Conservation (phyloP, 345 rosid genomes). For the Populus deltoides region DNA sequence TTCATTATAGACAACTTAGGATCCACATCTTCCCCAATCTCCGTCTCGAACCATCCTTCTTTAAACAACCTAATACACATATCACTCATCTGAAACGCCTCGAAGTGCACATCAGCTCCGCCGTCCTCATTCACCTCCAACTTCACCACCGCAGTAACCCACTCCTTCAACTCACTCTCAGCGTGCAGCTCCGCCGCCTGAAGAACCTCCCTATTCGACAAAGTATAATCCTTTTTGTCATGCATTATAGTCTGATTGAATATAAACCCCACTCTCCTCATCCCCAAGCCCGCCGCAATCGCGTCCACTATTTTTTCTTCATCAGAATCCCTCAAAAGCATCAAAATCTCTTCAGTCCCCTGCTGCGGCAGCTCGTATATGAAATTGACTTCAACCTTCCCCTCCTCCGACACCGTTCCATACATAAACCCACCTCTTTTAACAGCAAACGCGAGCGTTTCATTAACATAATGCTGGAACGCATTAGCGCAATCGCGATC, state of each 20-base stretch:
- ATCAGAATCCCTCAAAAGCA: conserved; percentile 53
- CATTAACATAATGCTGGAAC: conserved; percentile 73
- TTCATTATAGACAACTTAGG: conserved; percentile 88
- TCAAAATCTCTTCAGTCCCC: conserved; percentile 54
- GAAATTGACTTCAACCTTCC: conserved; percentile 74
- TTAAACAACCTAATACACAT: conserved; percentile 74
- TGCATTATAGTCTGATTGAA: conserved; percentile 66
- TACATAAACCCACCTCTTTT: conserved; percentile 95
- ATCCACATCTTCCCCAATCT: conserved; percentile 56
- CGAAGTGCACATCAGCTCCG: conserved; percentile 82
- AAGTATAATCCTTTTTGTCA: conserved; percentile 72
- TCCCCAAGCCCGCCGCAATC: conserved; percentile 72
- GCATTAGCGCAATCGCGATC: conserved; percentile 81
- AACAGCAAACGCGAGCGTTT: conserved; percentile 67
- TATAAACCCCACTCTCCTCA: conserved; percentile 83
- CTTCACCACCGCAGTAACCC: conserved; percentile 92
- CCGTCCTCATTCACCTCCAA: conserved; percentile 85
- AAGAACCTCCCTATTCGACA: conserved; percentile 68
- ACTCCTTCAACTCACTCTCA: conserved; percentile 75
- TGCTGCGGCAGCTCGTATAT: conserved; percentile 94
- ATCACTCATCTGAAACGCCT: conserved; percentile 97
- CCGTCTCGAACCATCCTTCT: conserved; percentile 83
- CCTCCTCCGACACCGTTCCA: conserved; percentile 73
- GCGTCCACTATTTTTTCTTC: conserved; percentile 84
- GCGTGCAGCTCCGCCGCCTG: conserved; percentile 76